Base-by-base conservation (phyloP, 805 yeast species). In the Metschnikowia lachancei region DNA sequence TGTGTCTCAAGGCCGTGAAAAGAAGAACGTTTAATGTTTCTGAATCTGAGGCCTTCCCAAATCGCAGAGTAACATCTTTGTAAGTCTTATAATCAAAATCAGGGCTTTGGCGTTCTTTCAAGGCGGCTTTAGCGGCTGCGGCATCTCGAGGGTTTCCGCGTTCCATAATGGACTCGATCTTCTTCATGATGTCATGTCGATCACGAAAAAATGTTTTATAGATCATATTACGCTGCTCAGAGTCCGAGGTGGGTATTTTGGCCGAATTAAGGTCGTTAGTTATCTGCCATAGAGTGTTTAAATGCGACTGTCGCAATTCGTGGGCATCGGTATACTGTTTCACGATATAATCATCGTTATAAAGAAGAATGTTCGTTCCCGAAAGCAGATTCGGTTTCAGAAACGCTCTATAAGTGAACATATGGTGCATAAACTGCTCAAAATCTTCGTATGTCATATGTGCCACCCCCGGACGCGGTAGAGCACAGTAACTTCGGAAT, bases 171-270 rank as follows among this genome's bases (percentile, higher is more conserved):
- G 35, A 19, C 11, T 42, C 41, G 34, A 63, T 47, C 13, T 49
- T 50, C 1, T 51, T 40, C 7, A 57, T 17, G 2, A 70, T 57
- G 7, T 54, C 60, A 0, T 49, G 50, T 18, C 58, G 47, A 43
- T 72, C 76, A 19, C 55, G 58, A 54, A 57, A 72, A 46, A 67
- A 70, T 3, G 59, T 55, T 44, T 60, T 53, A 43, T 58, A 63
- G 6, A 70, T 39, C 45, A 69, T 44, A 33, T 52, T 45, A 26
- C 58, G 61, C 43, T 62, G 70, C 52, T 71, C 75, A 18, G 44
- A 46, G 3, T 55, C 43, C 1, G 70, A 59, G 7, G 69, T 44
- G 9, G 70, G 69, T 16, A 69, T 46, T 1, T 51, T 55, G 3
- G 59, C 52, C 4, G 43, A 38, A 13, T 55, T 57, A 41, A 69